A percentile compares a stretch with the other conserved stretches of the same genome.
Conservation (phyloP, 2,329 filamentous ascomycete genomes). For the Aspergillus jensenii region DNA sequence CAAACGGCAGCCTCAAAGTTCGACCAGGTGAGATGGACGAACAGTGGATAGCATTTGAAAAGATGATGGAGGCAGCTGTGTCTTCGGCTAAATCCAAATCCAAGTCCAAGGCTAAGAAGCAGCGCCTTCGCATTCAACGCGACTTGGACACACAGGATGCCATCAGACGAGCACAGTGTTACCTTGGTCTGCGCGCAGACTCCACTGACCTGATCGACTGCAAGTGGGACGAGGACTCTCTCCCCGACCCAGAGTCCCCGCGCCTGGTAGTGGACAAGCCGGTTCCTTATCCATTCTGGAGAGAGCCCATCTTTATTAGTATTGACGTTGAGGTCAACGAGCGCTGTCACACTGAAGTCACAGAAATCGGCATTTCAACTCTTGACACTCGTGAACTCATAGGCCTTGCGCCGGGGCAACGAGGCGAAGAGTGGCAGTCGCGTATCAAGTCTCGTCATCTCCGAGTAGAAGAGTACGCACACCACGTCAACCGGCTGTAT, state of each 20-base stretch:
- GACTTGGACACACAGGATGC: slow-evolving; percentile 56
- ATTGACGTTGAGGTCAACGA: slow-evolving; percentile 87
- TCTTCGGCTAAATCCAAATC: slow-evolving; percentile 52
- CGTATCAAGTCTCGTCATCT: slow-evolving; percentile 73
- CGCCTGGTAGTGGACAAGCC: slow-evolving; percentile 48
- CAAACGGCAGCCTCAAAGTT: neutral
- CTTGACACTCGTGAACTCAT: slow-evolving; percentile 68
- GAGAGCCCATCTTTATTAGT: slow-evolving; percentile 68
- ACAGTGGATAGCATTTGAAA: slow-evolving; percentile 25
- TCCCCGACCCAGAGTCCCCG: slow-evolving; percentile 21
- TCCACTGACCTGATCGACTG: slow-evolving; percentile 23
- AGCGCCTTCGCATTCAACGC: slow-evolving; percentile 49
- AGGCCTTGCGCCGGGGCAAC: slow-evolving; percentile 58
- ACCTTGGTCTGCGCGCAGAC: slow-evolving; percentile 62
- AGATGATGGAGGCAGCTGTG: slow-evolving; percentile 55
- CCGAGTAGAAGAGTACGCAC: slow-evolving; percentile 67
- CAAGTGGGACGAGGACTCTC: slow-evolving; percentile 21
- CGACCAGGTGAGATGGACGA: slow-evolving; percentile 10
- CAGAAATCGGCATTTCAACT: slow-evolving; percentile 81
- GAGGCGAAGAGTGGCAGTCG: slow-evolving; percentile 65
- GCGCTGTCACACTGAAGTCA: slow-evolving; percentile 62
- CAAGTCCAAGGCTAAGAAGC: slow-evolving; percentile 52
- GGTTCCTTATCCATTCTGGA: slow-evolving; percentile 50
- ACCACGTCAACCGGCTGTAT: slow-evolving; percentile 66
- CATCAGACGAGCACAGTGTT: slow-evolving; percentile 65